These are phyloP conservation scores for Babesia sp. DNA, from an alignment of 169 alveolate genomes.

Conservation along the genomic window DNA sequence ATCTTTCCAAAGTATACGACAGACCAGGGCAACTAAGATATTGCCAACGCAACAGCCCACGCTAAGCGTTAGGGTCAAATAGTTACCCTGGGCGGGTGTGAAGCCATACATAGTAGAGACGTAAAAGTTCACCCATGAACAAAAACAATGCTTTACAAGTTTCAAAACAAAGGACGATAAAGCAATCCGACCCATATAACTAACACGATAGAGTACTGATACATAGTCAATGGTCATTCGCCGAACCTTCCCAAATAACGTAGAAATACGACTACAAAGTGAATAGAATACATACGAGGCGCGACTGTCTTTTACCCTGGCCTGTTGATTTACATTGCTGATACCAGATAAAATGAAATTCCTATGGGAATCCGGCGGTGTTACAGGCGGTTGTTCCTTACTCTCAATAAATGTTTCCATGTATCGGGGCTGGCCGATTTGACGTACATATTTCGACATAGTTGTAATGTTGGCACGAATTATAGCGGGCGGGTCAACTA, in stretches of 20 bases:
- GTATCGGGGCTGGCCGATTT: not conserved
- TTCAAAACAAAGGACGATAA: constrained; percentile 19
- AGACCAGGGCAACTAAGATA: constrained; percentile 21
- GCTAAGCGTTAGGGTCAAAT: constrained; percentile 46
- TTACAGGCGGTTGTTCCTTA: not conserved
- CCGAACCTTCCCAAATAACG: not conserved
- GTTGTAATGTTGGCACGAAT: not conserved
- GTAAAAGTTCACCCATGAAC: constrained; percentile 58
- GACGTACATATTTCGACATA: not conserved
- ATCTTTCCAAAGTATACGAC: constrained; percentile 32
- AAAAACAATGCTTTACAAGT: constrained; percentile 39
- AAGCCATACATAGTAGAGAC: constrained; percentile 44
- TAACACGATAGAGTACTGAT: not conserved
- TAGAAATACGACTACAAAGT: not conserved
- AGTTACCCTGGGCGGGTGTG: constrained; percentile 38
- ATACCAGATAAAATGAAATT: constrained; percentile 20
- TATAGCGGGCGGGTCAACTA: constrained; percentile 37
- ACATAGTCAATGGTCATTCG: constrained; percentile 5
- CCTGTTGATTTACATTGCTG: not conserved
- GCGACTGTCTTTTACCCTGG: not conserved
- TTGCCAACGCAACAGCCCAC: constrained; percentile 60
- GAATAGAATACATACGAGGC: not conserved
- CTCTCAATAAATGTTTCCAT: not conserved
- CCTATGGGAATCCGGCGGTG: constrained; percentile 1
- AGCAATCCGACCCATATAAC: constrained; percentile 13